Evolutionary conservation across 352 stramenopile genomes (phyloP), one percentile per base, ranked within the genome.

Genomic region (Phytopythium oedochilum): DNA sequence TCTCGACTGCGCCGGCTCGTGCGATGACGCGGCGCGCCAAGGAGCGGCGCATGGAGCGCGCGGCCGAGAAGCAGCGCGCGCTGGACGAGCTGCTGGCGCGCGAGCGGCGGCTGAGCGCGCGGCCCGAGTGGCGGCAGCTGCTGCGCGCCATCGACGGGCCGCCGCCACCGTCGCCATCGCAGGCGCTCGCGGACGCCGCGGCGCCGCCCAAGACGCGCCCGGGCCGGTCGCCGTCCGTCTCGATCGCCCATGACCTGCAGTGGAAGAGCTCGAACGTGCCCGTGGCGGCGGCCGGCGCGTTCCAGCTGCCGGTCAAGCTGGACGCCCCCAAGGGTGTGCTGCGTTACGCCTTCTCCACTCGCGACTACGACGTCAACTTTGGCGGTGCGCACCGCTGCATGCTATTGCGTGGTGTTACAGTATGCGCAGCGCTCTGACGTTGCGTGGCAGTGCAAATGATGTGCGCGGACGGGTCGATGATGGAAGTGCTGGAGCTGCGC

Each of bases 21-120:
- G 20, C n/a, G 18, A 92, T 92, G 83, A 92, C 83, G 63, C 73
- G 83, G 47, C 75, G 80, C 43, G 83, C 83, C 53, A 92, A 90
- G 65, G 83, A 91, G 61, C 72, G 68, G 32, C 78, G 83, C 35
- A 60, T 66, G 53, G 71, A 88, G 66, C 83, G 83, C 59, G 71
- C 78, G 46, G 65, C 75, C 34, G 71, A 78, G 48, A 87, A 87
- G 65, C 68, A 76, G 46, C 77, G 58, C 49, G 62, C 59, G 20
- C 42, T 55, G n/a, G 73, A 85, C 36, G 64, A 79, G 60, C 64
- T 46, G 12, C 23, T 60, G n/a, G 50, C 61, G 53, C 75, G 75
- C 3, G 74, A 81, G 44, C 57, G 64, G 23, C 61, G 57, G 36
- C 67, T 90, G 26, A 75, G 63, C 36, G 45, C 54, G 12, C 75